Base-by-base conservation (phyloP, 2,329 filamentous ascomycete genomes). In the Beauveria pseudobassiana region DNA sequence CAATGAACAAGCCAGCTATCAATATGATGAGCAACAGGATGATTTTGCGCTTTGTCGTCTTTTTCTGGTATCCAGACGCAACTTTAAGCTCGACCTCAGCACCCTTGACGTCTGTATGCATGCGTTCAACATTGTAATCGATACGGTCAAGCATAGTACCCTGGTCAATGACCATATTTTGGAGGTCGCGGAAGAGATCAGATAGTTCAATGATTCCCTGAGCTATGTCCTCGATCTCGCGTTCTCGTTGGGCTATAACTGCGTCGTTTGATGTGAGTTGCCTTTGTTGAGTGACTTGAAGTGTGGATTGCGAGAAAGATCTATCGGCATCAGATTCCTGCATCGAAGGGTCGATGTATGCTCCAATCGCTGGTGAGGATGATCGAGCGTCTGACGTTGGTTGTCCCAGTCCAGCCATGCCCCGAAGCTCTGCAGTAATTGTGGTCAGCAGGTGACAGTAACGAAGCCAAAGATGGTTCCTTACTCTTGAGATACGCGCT, bases 151-250 rank as follows among this genome's bases (percentile, higher is more conserved):
- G 82, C 83, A 96, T 90, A 16, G 91, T 95, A 59, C 91, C 91
- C 74, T 95, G 90, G 71, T 95, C 90, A 66, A 96, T 93, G 68
- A 96, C 91, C 93, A 99, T 98, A 53, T 82, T 88, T 75, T 99
- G 95, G 34, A 99, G 79, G 70, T 99, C 95, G 64, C 96, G 91
- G 78, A 99, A 99, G 56, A 99, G 91, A 73, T 97, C 95, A 4
- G 93, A 91, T 8, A 99, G 80, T 72, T 98, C 93, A 70, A 99
- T 98, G 74, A 99, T 98, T 62, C 95, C 93, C 72, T 97, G 93
- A 2, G 95, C 95, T 65, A 99, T 99, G 68, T 97, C 93, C 71
- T 96, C 96, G 69, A 99, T 99, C 75, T 98, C 95, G 46, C 90
- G 87, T 76, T 99, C 95, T 65, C 95, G 90, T 73, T 98, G 95